Percentiles rank a stretch among this genome's conserved stretches.
Conservation (phyloP, 768 basidiomycete species). For the Suillus discolor region DNA sequence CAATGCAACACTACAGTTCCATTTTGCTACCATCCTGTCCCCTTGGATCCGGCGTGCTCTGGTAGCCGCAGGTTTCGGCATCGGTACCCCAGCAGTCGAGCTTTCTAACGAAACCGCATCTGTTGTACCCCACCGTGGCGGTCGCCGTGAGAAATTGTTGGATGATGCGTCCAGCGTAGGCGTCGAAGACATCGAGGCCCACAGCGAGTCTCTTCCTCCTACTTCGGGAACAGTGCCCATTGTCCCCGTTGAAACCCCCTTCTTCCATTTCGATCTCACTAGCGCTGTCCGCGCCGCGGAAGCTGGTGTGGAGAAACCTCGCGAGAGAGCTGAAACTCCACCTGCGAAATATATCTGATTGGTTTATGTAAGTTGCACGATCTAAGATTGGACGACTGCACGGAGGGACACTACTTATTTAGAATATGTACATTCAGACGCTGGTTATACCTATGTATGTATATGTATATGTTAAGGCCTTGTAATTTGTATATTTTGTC, state of each 20-base stretch:
- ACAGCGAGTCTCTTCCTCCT: constrained; percentile 16
- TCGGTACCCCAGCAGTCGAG: constrained; percentile 48
- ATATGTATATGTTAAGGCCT: background rate
- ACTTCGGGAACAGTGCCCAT: constrained; percentile 32
- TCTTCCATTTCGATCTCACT: constrained; percentile 89
- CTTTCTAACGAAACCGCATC: constrained; percentile 69
- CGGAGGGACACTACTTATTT: background rate
- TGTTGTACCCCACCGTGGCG: constrained; percentile 66
- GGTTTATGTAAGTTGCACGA: background rate
- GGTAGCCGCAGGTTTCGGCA: constrained; percentile 89
- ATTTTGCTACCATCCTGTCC: constrained; percentile 89
- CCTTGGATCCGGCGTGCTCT: constrained; percentile 93
- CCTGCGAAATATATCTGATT: background rate
- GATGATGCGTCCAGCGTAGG: constrained; percentile 3
- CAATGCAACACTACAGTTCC: constrained; percentile 59
- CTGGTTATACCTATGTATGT: too few relatives aligned
- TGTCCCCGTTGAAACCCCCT: constrained; percentile 63
- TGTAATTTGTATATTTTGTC: background rate
- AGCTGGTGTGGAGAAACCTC: constrained; percentile 25
- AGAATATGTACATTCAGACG: background rate
- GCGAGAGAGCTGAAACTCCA: background rate
- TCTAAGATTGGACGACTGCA: background rate
- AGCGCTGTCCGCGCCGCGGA: constrained; percentile 75
- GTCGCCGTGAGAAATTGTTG: constrained; percentile 34
- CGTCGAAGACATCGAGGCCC: constrained; percentile 36